phyloP scores from a whole-genome alignment of 2,329 filamentous ascomycete genomes.

The Botrytis tulipae region DNA sequence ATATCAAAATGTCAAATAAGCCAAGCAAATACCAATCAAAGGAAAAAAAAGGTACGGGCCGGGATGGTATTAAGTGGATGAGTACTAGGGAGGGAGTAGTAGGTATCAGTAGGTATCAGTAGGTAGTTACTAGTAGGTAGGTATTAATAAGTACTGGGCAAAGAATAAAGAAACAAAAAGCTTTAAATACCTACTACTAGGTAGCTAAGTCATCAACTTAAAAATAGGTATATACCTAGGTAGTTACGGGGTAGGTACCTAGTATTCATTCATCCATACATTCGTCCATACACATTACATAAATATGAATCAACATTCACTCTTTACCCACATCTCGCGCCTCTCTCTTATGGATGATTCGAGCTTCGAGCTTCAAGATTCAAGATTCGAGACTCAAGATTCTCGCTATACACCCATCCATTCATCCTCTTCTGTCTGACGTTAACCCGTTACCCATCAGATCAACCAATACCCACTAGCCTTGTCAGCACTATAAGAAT shows the following conservation, averaged over 20 bases:
- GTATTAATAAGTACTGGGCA: too few species aligned
- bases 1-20: background rate
- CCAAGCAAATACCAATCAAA: background rate
- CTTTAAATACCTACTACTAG: too few species aligned
- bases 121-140: too few species aligned
- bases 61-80: background rate
- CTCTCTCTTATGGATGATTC: background rate
- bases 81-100: background rate
- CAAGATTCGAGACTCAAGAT: too few species aligned
- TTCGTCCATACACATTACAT: background rate
- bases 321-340: background rate
- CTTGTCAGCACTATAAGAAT: constrained; percentile 13
- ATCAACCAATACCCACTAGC: constrained; percentile 10
- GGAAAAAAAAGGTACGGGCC: constrained; percentile 2
- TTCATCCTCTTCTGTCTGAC: background rate
- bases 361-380: background rate
- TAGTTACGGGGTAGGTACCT: too few species aligned
- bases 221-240: background rate
- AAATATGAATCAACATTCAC: background rate
- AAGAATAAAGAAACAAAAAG: background rate
- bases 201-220: background rate
- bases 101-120: too few species aligned
- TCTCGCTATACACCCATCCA: too few species aligned
- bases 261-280: background rate
- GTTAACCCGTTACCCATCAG: background rate